Percentiles rank a stretch among this genome's conserved stretches.
These are phyloP conservation scores for Cyathus striatus DNA, from an alignment of 768 basidiomycete species.

Conservation along the genomic window DNA sequence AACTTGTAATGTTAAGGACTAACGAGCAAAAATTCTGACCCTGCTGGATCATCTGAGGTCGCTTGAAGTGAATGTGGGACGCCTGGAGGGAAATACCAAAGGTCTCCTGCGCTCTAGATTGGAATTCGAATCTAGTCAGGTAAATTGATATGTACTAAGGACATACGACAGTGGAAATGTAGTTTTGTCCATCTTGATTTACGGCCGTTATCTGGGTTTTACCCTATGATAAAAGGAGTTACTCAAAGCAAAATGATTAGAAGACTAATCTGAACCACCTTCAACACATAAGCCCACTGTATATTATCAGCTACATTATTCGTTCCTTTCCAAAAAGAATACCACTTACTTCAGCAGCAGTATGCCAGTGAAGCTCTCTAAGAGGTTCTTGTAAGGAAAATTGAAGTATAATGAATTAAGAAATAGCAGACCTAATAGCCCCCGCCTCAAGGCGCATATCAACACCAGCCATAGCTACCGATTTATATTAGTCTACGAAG, in stretches of 20 bases:
- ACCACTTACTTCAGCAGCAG: conserved; percentile 32
- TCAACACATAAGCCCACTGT: conserved; percentile 51
- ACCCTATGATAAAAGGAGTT: conserved; percentile 22
- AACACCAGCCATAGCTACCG: conserved; percentile 24
- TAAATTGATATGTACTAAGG: background rate
- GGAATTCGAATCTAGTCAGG: background rate
- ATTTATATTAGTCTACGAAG: background rate
- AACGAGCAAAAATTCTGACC: conserved; percentile 50
- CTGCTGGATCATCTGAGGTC: conserved; percentile 37
- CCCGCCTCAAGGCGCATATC: conserved; percentile 52
- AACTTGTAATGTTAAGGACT: background rate
- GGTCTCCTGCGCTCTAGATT: conserved; percentile 26
- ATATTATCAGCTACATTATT: background rate
- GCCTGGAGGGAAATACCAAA: conserved; percentile 60
- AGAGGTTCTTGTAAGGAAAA: background rate
- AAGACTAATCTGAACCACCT: conserved; percentile 18
- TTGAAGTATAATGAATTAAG: background rate
- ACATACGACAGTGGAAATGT: conserved; percentile 48
- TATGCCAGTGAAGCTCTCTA: conserved; percentile 56
- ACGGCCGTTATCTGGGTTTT: conserved; percentile 42
- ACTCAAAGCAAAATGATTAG: background rate
- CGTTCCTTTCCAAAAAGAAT: background rate
- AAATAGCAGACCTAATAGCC: conserved; percentile 34
- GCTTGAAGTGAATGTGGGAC: conserved; percentile 54
- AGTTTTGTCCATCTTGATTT: conserved; percentile 47